Conservation (phyloP, 2,329 filamentous ascomycete species). For the Claviceps africana region DNA sequence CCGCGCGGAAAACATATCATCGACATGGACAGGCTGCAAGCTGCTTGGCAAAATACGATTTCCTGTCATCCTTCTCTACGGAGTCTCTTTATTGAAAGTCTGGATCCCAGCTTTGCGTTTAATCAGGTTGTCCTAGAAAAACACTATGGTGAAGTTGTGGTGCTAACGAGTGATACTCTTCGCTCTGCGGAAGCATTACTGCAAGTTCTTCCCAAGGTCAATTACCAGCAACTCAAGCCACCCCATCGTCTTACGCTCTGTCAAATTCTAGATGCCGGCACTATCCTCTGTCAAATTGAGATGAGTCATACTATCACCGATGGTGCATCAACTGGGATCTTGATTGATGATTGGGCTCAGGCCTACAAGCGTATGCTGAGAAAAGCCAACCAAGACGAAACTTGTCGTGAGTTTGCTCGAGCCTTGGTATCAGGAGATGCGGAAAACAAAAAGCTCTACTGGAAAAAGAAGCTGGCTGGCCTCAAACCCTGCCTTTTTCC, state of each 20-base stretch:
- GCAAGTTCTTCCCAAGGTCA: background rate
- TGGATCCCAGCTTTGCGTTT: background rate
- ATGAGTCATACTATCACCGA: constrained; percentile 23
- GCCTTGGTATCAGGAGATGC: constrained; percentile 1
- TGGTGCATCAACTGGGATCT: constrained; percentile 15
- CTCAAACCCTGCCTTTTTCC: constrained; percentile 7
- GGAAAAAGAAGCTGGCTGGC: constrained; percentile 5
- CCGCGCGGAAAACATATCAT: background rate
- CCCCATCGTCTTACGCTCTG: constrained; percentile 1
- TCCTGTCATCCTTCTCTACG: constrained; percentile 5
- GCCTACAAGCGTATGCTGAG: constrained; percentile 1
- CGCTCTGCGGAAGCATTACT: background rate
- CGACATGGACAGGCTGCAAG: constrained; percentile 3
- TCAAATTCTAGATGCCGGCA: background rate
- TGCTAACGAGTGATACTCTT: background rate
- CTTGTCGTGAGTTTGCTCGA: constrained; percentile 1
- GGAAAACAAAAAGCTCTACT: constrained; percentile 4
- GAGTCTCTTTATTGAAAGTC: constrained; percentile 6
- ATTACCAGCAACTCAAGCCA: constrained; percentile 1
- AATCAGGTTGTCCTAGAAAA: constrained; percentile 4
- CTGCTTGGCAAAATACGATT: constrained; percentile 8
- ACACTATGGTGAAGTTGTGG: background rate
- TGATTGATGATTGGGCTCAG: constrained; percentile 5
- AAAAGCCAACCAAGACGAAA: background rate
- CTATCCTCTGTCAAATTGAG: constrained; percentile 16